Percentiles rank a stretch among this genome's conserved stretches.
Evolutionary conservation across 257 asterid genomes (phyloP).

Genomic region (Orobanche coerulescens): DNA sequence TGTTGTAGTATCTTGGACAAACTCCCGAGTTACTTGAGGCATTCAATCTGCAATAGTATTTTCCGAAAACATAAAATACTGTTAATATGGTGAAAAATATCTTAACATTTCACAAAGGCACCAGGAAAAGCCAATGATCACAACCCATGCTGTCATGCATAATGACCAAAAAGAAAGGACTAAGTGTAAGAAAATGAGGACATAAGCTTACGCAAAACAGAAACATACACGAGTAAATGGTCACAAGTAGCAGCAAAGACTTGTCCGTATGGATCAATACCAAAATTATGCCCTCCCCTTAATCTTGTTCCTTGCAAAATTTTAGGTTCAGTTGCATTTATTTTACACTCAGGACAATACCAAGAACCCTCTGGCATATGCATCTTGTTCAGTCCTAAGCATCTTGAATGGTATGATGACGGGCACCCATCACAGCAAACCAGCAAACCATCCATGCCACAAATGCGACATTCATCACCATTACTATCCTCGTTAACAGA

Average conservation of each 20-base stretch:
- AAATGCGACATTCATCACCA: slow-evolving; percentile 82
- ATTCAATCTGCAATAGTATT: slow-evolving; percentile 43
- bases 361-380: slow-evolving; percentile 61
- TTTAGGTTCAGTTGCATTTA: slow-evolving; percentile 47
- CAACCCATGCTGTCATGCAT: too few species aligned
- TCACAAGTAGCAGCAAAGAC: slow-evolving; percentile 61
- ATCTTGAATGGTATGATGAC: slow-evolving; percentile 67
- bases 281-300: slow-evolving; percentile 55
- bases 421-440: slow-evolving; percentile 94
- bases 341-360: slow-evolving; percentile 82
- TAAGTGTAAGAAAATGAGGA: slow-evolving; percentile 14
- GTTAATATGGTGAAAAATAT: slow-evolving; percentile 19
- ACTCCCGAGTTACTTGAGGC: slow-evolving; percentile 30
- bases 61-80: slow-evolving; percentile 9
- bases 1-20: slow-evolving; percentile 51
- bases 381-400: slow-evolving; percentile 72
- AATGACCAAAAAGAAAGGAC: slow-evolving; percentile 3
- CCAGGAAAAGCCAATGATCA: slow-evolving; percentile 16
- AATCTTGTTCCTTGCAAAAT: slow-evolving; percentile 38
- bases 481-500: slow-evolving; percentile 52
- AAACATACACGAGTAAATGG: slow-evolving; percentile 78
- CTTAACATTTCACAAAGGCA: slow-evolving; percentile 14
- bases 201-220: slow-evolving; percentile 20
- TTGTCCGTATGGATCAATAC: slow-evolving; percentile 56
- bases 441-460: slow-evolving; percentile 85